phyloP scores from a whole-genome alignment of 768 basidiomycete genomes.

The Xerocomellus dryophilus region DNA sequence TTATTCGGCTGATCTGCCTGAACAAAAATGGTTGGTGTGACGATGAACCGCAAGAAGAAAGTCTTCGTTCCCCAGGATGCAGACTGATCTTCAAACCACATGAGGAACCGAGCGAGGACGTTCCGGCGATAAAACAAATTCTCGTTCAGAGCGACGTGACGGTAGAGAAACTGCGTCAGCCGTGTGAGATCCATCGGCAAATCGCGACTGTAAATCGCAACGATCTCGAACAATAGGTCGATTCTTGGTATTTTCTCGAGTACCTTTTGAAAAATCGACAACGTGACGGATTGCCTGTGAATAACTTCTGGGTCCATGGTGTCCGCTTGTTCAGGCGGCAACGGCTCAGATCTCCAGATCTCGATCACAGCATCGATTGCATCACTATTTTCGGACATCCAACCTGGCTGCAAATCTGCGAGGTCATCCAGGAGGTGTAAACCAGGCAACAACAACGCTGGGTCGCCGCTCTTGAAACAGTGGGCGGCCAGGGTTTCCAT shows the following conservation, averaged over 20 bases:
- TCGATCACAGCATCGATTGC: conserved; percentile 69
- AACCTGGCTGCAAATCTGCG: conserved; percentile 57
- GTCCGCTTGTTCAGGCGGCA: conserved; percentile 43
- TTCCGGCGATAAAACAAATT: conserved; percentile 74
- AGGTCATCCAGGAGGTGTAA: conserved; percentile 79
- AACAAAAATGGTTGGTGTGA: conserved; percentile 83
- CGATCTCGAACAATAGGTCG: conserved; percentile 85
- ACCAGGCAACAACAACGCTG: conserved; percentile 58
- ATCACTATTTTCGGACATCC: conserved; percentile 66
- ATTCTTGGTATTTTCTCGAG: conserved; percentile 72
- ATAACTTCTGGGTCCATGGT: conserved; percentile 47
- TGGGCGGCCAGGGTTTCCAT: conserved; percentile 51
- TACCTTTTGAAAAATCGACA: conserved; percentile 74
- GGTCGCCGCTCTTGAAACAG: conserved; percentile 50
- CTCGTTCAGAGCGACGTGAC: conserved; percentile 73
- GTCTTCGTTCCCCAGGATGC: conserved; percentile 76
- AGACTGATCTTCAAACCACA: conserved; percentile 70
- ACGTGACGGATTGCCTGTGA: conserved; percentile 61
- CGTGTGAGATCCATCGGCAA: conserved; percentile 78
- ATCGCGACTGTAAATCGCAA: conserved; percentile 74
- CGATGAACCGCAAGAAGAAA: conserved; percentile 72
- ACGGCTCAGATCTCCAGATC: conserved; percentile 62
- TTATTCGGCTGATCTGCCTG: conserved; percentile 59
- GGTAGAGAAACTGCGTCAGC: conserved; percentile 81
- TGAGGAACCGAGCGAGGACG: conserved; percentile 78